Evolutionary conservation across 1,139 yeast genomes (phyloP).

Genomic region (Zygosaccharomyces pseudobailii): DNA sequence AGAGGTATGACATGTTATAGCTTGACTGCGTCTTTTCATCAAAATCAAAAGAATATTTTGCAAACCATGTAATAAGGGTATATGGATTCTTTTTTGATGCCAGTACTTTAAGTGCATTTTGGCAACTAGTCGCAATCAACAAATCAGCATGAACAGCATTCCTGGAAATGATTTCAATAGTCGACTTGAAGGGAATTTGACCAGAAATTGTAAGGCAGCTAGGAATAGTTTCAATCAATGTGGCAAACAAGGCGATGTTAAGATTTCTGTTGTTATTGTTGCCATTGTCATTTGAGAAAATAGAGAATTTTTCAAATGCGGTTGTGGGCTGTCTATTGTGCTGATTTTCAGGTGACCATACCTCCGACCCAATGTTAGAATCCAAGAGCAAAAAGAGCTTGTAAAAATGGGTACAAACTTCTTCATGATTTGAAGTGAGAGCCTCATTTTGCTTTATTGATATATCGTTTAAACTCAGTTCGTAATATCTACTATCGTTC

Average conservation of each 20-base stretch:
- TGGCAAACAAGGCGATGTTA: constrained; percentile 58
- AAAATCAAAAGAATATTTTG: constrained; percentile 74
- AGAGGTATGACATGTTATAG: constrained; percentile 52
- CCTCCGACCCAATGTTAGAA: constrained; percentile 49
- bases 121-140: constrained; percentile 58
- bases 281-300: constrained; percentile 38
- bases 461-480: constrained; percentile 29
- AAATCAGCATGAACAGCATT: constrained; percentile 67
- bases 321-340: constrained; percentile 32
- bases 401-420: constrained; percentile 62
- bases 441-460: constrained; percentile 31
- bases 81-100: constrained; percentile 71
- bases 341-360: constrained; percentile 33
- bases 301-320: constrained; percentile 40
- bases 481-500: constrained; percentile 45
- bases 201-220: constrained; percentile 54
- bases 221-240: constrained; percentile 64
- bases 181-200: constrained; percentile 52
- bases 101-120: constrained; percentile 56
- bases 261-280: constrained; percentile 22
- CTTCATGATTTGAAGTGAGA: constrained; percentile 62
- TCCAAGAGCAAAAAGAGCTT: constrained; percentile 58
- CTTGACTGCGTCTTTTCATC: constrained; percentile 53
- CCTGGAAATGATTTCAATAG: constrained; percentile 70
- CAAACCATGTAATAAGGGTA: constrained; percentile 64